Conservation (phyloP, 1,284 basidiomycete genomes). For the Heliocybe sulcata region DNA sequence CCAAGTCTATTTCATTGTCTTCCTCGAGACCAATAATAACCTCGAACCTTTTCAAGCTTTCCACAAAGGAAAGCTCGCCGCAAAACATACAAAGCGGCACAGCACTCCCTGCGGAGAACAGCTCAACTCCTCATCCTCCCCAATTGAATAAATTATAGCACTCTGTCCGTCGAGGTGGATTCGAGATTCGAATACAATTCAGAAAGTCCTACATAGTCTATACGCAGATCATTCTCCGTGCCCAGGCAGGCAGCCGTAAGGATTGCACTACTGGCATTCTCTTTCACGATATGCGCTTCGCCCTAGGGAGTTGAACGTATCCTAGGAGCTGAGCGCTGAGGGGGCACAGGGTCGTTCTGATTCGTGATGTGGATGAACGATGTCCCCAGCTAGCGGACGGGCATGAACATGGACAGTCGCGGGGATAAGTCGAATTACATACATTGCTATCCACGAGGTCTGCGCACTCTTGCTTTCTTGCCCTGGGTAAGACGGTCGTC, state of each 20-base stretch:
- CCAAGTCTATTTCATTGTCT: too few relatives aligned
- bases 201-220: too few relatives aligned
- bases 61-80: too few relatives aligned
- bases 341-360: slow-evolving; percentile 33
- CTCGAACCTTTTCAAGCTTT: too few relatives aligned
- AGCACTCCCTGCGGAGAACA: too few relatives aligned
- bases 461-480: slow-evolving; percentile 36
- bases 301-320: slow-evolving; percentile 25
- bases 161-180: too few relatives aligned
- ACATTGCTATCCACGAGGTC: slow-evolving; percentile 29
- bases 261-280: slow-evolving; percentile 18
- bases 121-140: too few relatives aligned
- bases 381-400: slow-evolving; percentile 16
- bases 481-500: slow-evolving; percentile 34
- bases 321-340: slow-evolving; percentile 22
- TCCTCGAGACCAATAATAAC: too few relatives aligned
- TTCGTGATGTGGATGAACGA: slow-evolving; percentile 24
- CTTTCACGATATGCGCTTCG: slow-evolving; percentile 28
- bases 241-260: slow-evolving; percentile 18
- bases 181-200: too few relatives aligned
- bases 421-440: slow-evolving; percentile 6
- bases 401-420: neutral
- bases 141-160: too few relatives aligned
- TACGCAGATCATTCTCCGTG: slow-evolving; percentile 18
- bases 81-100: too few relatives aligned